phyloP scores from a whole-genome alignment of 345 rosid genomes.

The Hevea brasiliensis region DNA sequence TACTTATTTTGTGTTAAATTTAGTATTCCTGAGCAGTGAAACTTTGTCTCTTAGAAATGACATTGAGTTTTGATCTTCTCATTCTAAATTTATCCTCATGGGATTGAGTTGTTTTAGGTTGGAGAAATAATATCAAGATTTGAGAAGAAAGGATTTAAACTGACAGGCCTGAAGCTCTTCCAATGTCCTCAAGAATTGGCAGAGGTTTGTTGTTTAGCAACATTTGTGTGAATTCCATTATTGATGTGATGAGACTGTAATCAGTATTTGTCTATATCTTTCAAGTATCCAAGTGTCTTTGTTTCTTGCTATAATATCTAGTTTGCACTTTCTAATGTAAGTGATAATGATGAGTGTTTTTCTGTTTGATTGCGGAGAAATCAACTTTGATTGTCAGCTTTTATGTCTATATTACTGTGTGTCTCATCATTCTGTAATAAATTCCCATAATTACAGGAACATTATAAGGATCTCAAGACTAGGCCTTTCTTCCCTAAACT shows the following conservation, averaged over 20 bases:
- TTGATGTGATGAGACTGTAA: background rate
- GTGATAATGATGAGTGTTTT: background rate
- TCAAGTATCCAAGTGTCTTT: background rate
- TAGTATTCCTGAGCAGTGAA: background rate
- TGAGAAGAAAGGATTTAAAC: constrained; percentile 89
- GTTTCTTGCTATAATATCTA: background rate
- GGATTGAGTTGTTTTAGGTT: constrained; percentile 47
- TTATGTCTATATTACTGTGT: background rate
- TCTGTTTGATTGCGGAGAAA: background rate
- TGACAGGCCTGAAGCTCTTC: constrained; percentile 83
- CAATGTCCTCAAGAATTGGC: constrained; percentile 84
- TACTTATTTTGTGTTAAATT: background rate
- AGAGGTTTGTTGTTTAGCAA: constrained; percentile 50
- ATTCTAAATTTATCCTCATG: constrained; percentile 3
- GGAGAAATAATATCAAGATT: constrained; percentile 95
- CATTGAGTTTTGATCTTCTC: constrained; percentile 7
- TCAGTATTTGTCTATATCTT: background rate
- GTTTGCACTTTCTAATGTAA: background rate
- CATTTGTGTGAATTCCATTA: background rate
- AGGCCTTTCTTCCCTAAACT: constrained; percentile 84
- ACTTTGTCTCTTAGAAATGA: background rate
- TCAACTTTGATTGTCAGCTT: background rate
- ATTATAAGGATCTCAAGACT: constrained; percentile 83
- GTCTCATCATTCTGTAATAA: background rate
- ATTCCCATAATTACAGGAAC: constrained; percentile 53